Conservation (phyloP, 371 early-diverging fungal genomes). For the Mucor indicus region DNA sequence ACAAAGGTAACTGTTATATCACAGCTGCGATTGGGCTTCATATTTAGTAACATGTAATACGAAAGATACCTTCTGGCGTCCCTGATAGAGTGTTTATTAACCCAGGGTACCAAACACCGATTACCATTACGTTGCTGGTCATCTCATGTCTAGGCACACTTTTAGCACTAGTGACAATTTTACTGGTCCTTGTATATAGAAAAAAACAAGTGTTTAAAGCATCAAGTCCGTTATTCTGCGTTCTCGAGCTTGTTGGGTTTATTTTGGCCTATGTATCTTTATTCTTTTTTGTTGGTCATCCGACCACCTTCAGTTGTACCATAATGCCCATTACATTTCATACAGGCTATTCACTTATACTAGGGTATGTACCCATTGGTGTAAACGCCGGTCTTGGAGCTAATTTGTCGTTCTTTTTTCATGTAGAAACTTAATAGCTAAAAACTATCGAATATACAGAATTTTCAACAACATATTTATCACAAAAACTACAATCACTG, state of each 20-base stretch:
- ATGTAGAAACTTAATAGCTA: conserved; percentile 47
- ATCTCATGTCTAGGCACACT: conserved; percentile 44
- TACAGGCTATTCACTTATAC: conserved; percentile 36
- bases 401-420: conserved; percentile 3
- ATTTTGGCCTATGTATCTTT: conserved; percentile 37
- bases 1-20: conserved; percentile 23
- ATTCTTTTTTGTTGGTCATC: conserved; percentile 27
- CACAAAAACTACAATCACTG: conserved; percentile 52
- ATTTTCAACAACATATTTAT: conserved; percentile 64
- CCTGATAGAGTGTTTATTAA: conserved; percentile 28
- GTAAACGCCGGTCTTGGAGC: background rate
- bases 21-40: background rate
- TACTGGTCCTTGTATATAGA: conserved; percentile 36
- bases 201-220: conserved; percentile 52
- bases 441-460: conserved; percentile 58
- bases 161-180: conserved; percentile 26
- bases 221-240: conserved; percentile 57
- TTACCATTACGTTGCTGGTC: conserved; percentile 37
- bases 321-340: conserved; percentile 44
- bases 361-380: conserved; percentile 30
- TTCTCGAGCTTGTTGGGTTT: conserved; percentile 48
- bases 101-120: conserved; percentile 38
- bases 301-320: conserved; percentile 33
- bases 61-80: conserved; percentile 32
- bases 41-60: conserved; percentile 4